Evolutionary conservation across 495 filamentous ascomycete genomes (phyloP), one percentile per base, ranked within the genome.

Genomic region (Haplographium delicatum): DNA sequence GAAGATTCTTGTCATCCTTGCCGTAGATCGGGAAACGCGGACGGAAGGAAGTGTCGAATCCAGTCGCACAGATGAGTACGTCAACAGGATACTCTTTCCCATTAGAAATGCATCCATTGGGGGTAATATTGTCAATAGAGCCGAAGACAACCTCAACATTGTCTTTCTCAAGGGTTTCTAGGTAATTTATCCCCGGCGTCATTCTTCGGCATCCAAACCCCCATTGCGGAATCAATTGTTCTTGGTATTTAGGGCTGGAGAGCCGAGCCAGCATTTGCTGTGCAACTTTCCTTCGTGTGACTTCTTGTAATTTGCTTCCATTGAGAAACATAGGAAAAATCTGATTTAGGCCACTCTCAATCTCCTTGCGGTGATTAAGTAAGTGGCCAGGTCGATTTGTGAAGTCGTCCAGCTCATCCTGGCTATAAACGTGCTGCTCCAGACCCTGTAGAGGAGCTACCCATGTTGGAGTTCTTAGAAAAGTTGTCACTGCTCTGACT

Each of bases 401-500:
- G 28, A 31, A 31, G 6, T 13, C 7, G 7, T 31, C 13, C 28
- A 7, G 6, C 28, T 31, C 28, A 13, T 6, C 28, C 28, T 31
- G 7, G 6, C 7, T 31, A 13, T 7, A 31, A 13, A 31, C 13
- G 13, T 31, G 13, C 13, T 31, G 28, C 28, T 6, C 28, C 28
- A 13, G 28, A 13, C 13, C 6, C 13, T 31, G 28, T 31, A 62
- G 64, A 5, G 77, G 70, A 1, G 79, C 74, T 15, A 88, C 78
- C 84, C 83, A 88, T 2, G 82, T 84, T 23, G 67, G 72, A 49
- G 76, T 79, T 11, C 83, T 73, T 4, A 74, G 79, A 16, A 45
- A 83, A 85, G 64, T 84, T 74, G 55, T 83, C 78, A 75, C 65
- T n/a, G 71, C 68, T n/a, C 64, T 54, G 15, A 79, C 78, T 9